Conservation (phyloP, 495 filamentous ascomycete genomes). For the Sporormia fimetaria region DNA sequence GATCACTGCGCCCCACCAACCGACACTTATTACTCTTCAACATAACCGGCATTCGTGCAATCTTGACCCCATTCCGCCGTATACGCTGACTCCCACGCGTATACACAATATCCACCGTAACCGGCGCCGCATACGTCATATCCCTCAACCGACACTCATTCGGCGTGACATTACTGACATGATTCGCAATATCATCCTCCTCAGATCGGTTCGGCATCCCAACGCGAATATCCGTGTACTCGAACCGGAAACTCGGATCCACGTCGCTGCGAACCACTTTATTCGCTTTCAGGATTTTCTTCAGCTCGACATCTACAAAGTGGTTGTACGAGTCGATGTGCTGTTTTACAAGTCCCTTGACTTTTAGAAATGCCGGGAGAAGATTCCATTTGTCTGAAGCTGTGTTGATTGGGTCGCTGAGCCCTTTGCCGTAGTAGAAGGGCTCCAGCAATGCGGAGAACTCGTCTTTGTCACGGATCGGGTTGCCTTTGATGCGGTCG, state of each 20-base stretch:
- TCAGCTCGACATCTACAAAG: slow-evolving; percentile 88
- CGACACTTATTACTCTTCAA: slow-evolving; percentile 88
- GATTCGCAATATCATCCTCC: slow-evolving; percentile 50
- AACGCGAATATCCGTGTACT: slow-evolving; percentile 79
- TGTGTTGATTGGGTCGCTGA: slow-evolving; percentile 91
- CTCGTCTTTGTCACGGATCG: slow-evolving; percentile 7
- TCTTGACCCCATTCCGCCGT: slow-evolving; percentile 55
- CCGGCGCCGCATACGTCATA: slow-evolving; percentile 87
- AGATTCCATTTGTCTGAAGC: slow-evolving; percentile 90
- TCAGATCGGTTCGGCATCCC: slow-evolving; percentile 65
- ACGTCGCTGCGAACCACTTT: slow-evolving; percentile 75
- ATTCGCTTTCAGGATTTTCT: slow-evolving; percentile 89
- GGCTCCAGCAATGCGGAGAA: slow-evolving; percentile 88
- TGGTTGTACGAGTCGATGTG: slow-evolving; percentile 99
- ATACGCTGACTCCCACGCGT: slow-evolving; percentile 62
- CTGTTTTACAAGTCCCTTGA: slow-evolving; percentile 92
- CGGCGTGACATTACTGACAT: slow-evolving; percentile 53
- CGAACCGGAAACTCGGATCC: slow-evolving; percentile 73
- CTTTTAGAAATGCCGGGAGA: slow-evolving; percentile 88
- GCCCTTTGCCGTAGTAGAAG: slow-evolving; percentile 87
- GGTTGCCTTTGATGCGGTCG: slow-evolving; percentile 7
- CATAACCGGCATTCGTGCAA: slow-evolving; percentile 93
- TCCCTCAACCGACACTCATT: slow-evolving; percentile 94
- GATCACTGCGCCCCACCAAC: slow-evolving; percentile 64
- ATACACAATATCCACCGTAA: slow-evolving; percentile 81